These are phyloP conservation scores for Ceratorhiza oryzae-sativae DNA, from an alignment of 1,284 basidiomycete species.

Conservation along the genomic window DNA sequence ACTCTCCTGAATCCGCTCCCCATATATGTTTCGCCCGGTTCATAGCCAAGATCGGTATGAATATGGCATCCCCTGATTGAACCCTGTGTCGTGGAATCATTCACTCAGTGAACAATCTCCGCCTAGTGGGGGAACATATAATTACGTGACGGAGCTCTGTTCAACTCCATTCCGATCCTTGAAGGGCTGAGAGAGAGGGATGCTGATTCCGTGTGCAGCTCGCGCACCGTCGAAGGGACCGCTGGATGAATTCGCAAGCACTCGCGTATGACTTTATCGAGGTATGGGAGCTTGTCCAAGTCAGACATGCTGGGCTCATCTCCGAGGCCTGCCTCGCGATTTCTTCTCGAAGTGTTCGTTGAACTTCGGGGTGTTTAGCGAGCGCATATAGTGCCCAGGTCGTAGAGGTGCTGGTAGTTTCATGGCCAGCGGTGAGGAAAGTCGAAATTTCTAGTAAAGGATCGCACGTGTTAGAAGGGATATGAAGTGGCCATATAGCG, in stretches of 20 bases:
- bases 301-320: constrained; percentile 56
- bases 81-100: background rate
- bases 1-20: constrained; percentile 41
- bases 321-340: constrained; percentile 52
- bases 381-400: constrained; percentile 71
- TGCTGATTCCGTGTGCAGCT: constrained; percentile 46
- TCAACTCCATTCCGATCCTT: constrained; percentile 54
- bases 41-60: constrained; percentile 34
- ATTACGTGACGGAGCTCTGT: constrained; percentile 52
- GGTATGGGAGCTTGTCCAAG: constrained; percentile 50
- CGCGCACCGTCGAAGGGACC: constrained; percentile 43
- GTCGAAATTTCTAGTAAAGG: constrained; percentile 45
- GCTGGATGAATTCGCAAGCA: constrained; percentile 46
- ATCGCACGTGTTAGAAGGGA: no score
- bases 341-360: constrained; percentile 74
- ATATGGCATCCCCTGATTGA: constrained; percentile 18
- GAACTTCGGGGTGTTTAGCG: constrained; percentile 60
- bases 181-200: constrained; percentile 53
- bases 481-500: background rate
- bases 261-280: constrained; percentile 53
- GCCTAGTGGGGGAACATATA: background rate
- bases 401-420: constrained; percentile 20
- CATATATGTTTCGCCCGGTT: constrained; percentile 35
- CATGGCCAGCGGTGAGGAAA: constrained; percentile 23
- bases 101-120: background rate